Base-by-base conservation (phyloP, 2,329 filamentous ascomycete genomes). In the Fusarium verticillioides region DNA sequence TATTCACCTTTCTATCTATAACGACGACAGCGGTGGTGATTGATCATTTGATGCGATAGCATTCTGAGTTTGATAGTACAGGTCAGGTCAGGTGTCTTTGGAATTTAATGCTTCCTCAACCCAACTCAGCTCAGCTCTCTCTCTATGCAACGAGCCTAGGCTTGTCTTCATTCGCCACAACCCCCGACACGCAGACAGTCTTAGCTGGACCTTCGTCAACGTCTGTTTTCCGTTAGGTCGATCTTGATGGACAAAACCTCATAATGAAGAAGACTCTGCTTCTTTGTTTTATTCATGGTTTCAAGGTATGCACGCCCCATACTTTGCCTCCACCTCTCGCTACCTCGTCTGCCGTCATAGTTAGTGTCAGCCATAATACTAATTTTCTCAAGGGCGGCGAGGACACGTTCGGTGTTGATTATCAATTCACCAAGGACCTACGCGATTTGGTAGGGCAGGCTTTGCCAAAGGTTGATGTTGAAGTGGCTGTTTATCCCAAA, bases 281-380 rank as follows among this genome's bases (percentile, higher is more conserved):
- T 43, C 84, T 97, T 67, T 93, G 93, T 79, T 96, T 96, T 82
- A 94, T 96, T 69, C 94, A 97, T 82, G 94, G 94, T 80, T 97
- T 97, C 89, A 94, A 96, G 88, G 90, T 91, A 78, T 46, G 77
- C 70, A 3, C 47, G 13, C n/a, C 21, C 34, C 32, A 23, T 23
- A 37, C 40, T 32, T 6, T 61, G 61, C 47, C 63, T 61, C 49
- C 62, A 26, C 34, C 32, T 34, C 47, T 52, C 21, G 16, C 16
- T 50, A 32, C 50, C 57, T 50, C 62, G 65, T 72, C 36, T 54
- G 37, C 28, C 43, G 36, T 59, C 65, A 43, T 64, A 28, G 50
- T 30, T 58, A 50, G 56, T 52, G 18, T 26, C 9, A 52, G 49
- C 49, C 32, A 61, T 34, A 23, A 18, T 46, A 46, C 66, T 78